Conservation (phyloP, 495 filamentous ascomycete species). For the Echria macrotheca region DNA sequence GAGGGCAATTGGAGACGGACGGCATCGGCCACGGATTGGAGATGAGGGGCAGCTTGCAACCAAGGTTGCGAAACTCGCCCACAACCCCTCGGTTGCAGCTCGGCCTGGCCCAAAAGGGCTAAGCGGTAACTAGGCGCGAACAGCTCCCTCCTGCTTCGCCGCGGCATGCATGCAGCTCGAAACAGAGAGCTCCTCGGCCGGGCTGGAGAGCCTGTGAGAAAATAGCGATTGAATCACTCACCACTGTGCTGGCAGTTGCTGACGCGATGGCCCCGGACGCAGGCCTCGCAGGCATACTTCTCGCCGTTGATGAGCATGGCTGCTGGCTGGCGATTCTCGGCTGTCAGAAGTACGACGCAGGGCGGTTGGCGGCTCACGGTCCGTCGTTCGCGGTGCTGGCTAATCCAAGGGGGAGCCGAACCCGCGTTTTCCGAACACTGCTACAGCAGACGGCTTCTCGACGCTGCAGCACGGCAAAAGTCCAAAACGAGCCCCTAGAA, state of each 20-base stretch:
- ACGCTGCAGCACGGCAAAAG: slow-evolving; percentile 16
- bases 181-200: slow-evolving; percentile 7
- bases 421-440: slow-evolving; percentile 6
- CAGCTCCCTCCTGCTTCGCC: neutral
- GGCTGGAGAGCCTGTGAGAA: neutral
- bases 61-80: slow-evolving; percentile 10
- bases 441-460: slow-evolving; percentile 12
- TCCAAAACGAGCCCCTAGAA: slow-evolving; percentile 3
- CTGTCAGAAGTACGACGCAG: slow-evolving; percentile 4
- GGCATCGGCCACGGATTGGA: too few species aligned
- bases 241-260: slow-evolving; percentile 90
- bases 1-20: slow-evolving; percentile 11
- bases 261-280: slow-evolving; percentile 87
- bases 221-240: slow-evolving; percentile 47
- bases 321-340: neutral
- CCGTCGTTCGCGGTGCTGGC: slow-evolving; percentile 11
- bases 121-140: slow-evolving; percentile 1
- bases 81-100: slow-evolving; percentile 30
- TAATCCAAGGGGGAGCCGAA: slow-evolving; percentile 7
- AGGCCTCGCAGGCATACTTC: slow-evolving; percentile 91
- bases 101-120: slow-evolving; percentile 15
- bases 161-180: slow-evolving; percentile 8
- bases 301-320: slow-evolving; percentile 81
- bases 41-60: slow-evolving; percentile 1
- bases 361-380: slow-evolving; percentile 18